These are phyloP conservation scores for Fraxinus quadrangulata DNA, from an alignment of 257 asterid genomes.

Conservation along the genomic window DNA sequence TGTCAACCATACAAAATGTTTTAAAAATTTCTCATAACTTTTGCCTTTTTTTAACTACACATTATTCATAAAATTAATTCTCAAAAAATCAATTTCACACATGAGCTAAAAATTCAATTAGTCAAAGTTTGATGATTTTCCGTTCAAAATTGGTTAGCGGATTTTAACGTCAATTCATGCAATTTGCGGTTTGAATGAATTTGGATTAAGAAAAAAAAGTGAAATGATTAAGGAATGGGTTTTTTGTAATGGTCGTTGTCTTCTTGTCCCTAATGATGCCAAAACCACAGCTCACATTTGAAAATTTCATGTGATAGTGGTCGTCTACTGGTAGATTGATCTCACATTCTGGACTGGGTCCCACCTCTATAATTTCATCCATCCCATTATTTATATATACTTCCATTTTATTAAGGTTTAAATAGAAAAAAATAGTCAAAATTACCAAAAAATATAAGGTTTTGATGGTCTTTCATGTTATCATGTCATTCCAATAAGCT, in stretches of 20 bases:
- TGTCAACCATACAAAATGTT: too few species aligned
- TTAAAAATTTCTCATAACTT: too few species aligned
- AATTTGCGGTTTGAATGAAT: not conserved
- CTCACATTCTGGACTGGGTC: not conserved
- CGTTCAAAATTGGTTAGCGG: slow-evolving; percentile 15
- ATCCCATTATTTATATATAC: not conserved
- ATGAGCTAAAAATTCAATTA: too few species aligned
- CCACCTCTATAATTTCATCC: not conserved
- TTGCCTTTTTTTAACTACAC: too few species aligned
- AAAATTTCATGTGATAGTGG: not conserved
- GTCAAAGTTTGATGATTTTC: not conserved
- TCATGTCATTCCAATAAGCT: too few species aligned
- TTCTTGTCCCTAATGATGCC: slow-evolving; percentile 17
- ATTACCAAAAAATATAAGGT: not conserved
- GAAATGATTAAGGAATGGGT: slow-evolving; percentile 23
- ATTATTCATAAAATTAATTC: too few species aligned
- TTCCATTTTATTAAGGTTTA: not conserved
- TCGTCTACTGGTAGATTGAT: not conserved
- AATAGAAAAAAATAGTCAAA: too few species aligned
- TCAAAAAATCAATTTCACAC: too few species aligned
- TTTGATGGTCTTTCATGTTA: not conserved
- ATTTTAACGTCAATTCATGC: not conserved
- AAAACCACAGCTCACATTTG: not conserved
- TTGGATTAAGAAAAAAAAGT: slow-evolving; percentile 11
- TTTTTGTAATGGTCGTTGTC: not conserved